Conservation (phyloP, 805 yeast genomes). For the Lipomyces spencermartinsiae region DNA sequence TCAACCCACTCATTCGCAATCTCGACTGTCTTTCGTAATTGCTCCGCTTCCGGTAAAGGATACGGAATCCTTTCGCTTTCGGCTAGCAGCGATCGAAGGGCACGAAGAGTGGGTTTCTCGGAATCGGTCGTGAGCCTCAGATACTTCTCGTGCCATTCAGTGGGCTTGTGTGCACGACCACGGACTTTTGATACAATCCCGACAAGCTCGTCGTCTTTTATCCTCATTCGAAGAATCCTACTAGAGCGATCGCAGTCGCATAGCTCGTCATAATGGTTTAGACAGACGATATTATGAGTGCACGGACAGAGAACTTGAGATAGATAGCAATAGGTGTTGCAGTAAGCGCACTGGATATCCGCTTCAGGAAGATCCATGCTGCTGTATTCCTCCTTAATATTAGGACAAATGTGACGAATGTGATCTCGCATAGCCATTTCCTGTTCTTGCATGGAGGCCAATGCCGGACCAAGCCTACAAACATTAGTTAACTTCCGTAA, state of each 20-base stretch:
- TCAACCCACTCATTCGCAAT: constrained; percentile 60
- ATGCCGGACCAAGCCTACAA: constrained; percentile 35
- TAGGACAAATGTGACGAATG: constrained; percentile 20
- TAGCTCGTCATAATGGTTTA: constrained; percentile 31
- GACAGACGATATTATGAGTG: constrained; percentile 30
- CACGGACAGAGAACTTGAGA: constrained; percentile 32
- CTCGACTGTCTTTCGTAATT: constrained; percentile 53
- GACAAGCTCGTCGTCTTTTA: constrained; percentile 61
- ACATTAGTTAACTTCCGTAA: neutral
- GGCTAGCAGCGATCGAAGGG: constrained; percentile 52
- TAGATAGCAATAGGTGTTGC: constrained; percentile 39
- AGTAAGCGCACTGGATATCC: constrained; percentile 38
- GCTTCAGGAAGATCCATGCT: constrained; percentile 9
- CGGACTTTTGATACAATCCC: constrained; percentile 49
- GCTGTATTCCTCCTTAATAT: constrained; percentile 10
- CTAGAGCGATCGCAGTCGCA: constrained; percentile 26
- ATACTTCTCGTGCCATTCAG: constrained; percentile 59
- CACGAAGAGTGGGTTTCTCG: constrained; percentile 55
- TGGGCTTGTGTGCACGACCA: constrained; percentile 54
- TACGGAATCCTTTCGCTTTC: constrained; percentile 64
- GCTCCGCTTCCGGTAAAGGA: constrained; percentile 48
- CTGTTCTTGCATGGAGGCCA: constrained; percentile 23
- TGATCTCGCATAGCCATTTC: constrained; percentile 29
- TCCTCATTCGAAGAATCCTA: constrained; percentile 34
- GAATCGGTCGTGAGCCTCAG: constrained; percentile 47